Conservation (phyloP, 1,284 basidiomycete species). For the Lignosus rhinocerotis region DNA sequence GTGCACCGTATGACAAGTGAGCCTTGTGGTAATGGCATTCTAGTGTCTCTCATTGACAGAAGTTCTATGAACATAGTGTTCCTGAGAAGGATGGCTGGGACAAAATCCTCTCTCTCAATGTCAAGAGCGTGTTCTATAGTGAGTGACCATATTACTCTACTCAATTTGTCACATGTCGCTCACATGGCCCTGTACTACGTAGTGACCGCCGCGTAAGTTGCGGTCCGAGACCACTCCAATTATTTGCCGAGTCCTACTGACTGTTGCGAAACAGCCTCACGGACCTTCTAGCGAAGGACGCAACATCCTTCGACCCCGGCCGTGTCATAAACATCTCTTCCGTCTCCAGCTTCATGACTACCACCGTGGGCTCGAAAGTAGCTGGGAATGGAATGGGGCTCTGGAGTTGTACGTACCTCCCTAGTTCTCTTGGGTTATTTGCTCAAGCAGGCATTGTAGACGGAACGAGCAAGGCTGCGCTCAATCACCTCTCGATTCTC, state of each 20-base stretch:
- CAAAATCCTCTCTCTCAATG: slow-evolving; percentile 73
- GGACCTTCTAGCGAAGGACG: slow-evolving; percentile 65
- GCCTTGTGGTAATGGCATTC: background rate
- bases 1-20: slow-evolving; percentile 64
- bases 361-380: slow-evolving; percentile 48
- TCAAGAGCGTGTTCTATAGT: slow-evolving; percentile 83
- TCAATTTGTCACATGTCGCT: background rate
- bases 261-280: slow-evolving; percentile 46
- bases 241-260: background rate
- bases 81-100: slow-evolving; percentile 87
- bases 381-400: slow-evolving; percentile 65
- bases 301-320: slow-evolving; percentile 66
- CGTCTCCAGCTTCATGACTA: slow-evolving; percentile 60
- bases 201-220: slow-evolving; percentile 70
- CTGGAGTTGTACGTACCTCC: slow-evolving; percentile 71
- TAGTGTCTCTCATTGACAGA: background rate
- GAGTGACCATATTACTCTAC: slow-evolving; percentile 26
- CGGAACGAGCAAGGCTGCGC: slow-evolving; percentile 79
- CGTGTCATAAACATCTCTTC: slow-evolving; percentile 85
- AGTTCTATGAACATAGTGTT: slow-evolving; percentile 38
- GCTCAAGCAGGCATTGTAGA: slow-evolving; percentile 43
- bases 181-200: background rate
- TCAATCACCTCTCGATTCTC: slow-evolving; percentile 79
- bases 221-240: background rate
- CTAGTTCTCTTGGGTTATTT: background rate